Evolutionary conservation across 2,329 filamentous ascomycete genomes (phyloP), one percentile per base, ranked within the genome.

Genomic region (Penicillium sp.): DNA sequence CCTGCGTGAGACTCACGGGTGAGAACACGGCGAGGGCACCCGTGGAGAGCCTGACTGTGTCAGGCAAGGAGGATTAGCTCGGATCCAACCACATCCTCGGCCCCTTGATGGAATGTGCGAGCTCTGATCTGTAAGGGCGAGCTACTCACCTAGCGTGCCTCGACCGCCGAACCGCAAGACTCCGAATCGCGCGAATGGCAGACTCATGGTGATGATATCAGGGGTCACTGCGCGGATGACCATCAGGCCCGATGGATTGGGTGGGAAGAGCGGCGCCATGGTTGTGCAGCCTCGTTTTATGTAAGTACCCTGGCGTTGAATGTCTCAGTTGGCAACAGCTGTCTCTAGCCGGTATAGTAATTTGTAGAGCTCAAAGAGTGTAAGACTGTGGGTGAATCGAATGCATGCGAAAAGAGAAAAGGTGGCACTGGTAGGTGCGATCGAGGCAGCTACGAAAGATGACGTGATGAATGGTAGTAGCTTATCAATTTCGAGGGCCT

Each of bases 11-110:
- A 12, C 86, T 87, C 18, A 93, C 88, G 15, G 93, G 93, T 0
- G 90, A 95, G 80, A 96, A 96, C 68, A 96, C 84, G 58, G 89
- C 88, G 35, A 97, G 81, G 40, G 81, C 76, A 49, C 90, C 90
- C 8, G 84, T 85, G 50, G 82, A 80, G 59, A 98, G 81, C 60
- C 84, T 87, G 52, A 95, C 89, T 89, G 57, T 46, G 4, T 5
- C 12, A 55, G 33, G 50, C 47, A 59, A 59, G 54, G 47, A 52
- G 41, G 9, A 27, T 61, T 50, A 61, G 59, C 43, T 20, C 33
- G 15, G 35, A 45, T 44, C 5, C 20, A 23, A 33, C 38, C 24
- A 38, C 13, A 9, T 3, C 15, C 32, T 32, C 12, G 13, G 27
- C 9, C 6, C 35, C 28, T 29, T 4, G 10, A 28, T 42, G 29